Conservation (phyloP, 2,329 filamentous ascomycete species). For the Fusarium subglutinans region DNA sequence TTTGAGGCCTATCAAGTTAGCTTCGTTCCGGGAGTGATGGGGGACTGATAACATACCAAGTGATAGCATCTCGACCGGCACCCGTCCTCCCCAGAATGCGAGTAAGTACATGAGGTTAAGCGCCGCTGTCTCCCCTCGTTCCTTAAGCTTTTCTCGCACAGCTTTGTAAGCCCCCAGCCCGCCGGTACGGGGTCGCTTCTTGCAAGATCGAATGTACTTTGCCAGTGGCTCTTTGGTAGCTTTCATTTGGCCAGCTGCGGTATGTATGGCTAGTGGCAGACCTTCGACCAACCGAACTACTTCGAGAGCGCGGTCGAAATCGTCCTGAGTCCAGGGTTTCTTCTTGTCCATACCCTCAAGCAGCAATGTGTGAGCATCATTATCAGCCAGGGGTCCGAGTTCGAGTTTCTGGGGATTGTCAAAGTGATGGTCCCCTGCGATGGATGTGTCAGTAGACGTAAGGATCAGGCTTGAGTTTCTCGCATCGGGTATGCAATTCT, state of each 20-base stretch:
- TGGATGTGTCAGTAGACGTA: constrained; percentile 39
- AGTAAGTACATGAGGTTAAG: constrained; percentile 40
- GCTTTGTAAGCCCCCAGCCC: constrained; percentile 37
- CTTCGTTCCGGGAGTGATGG: neutral
- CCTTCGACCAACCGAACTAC: constrained; percentile 33
- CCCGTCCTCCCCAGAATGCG: constrained; percentile 35
- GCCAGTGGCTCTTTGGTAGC: constrained; percentile 37
- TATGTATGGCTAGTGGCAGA: constrained; percentile 34
- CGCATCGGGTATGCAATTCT: constrained; percentile 33
- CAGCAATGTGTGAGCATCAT: constrained; percentile 29
- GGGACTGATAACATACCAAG: constrained; percentile 18
- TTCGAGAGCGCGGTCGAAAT: constrained; percentile 30
- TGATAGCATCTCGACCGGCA: constrained; percentile 40
- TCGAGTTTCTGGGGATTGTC: constrained; percentile 37
- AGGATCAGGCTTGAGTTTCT: constrained; percentile 38
- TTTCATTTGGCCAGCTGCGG: constrained; percentile 33
- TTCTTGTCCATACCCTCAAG: constrained; percentile 39
- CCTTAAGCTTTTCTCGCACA: constrained; percentile 33
- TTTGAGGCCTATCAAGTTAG: constrained; percentile 22
- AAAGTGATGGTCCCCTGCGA: constrained; percentile 37
- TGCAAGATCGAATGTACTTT: constrained; percentile 39
- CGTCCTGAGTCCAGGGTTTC: constrained; percentile 36
- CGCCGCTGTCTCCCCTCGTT: constrained; percentile 37
- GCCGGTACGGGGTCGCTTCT: constrained; percentile 30
- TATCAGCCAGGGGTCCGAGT: constrained; percentile 27